These are phyloP conservation scores for Verticillium tricorpus DNA, from an alignment of 2,329 filamentous ascomycete species.

Conservation along the genomic window DNA sequence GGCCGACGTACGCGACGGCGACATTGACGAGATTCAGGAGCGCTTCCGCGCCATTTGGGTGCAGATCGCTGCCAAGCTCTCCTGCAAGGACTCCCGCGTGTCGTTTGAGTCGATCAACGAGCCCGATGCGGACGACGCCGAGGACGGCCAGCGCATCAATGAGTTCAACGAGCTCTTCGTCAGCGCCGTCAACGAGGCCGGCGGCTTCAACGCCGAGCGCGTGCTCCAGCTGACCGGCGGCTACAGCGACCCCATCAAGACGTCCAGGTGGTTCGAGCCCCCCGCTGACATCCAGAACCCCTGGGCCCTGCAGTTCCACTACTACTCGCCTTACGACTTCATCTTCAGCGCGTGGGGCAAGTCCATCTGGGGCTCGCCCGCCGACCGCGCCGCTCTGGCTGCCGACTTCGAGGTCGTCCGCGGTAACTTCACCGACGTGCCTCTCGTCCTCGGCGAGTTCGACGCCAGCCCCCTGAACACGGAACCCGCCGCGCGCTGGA, in stretches of 20 bases:
- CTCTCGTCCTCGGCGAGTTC: conserved; percentile 52
- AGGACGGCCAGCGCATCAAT: conserved; percentile 46
- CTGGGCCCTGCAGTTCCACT: conserved; percentile 58
- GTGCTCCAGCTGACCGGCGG: conserved; percentile 50
- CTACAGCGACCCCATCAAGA: conserved; percentile 45
- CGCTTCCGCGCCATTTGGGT: conserved; percentile 52
- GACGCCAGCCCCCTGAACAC: conserved; percentile 43
- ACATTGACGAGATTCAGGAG: conserved; percentile 49
- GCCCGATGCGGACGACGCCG: conserved; percentile 45
- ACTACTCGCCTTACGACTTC: conserved; percentile 53
- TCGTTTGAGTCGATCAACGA: conserved; percentile 59
- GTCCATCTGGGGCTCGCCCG: conserved; percentile 53
- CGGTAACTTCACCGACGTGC: conserved; percentile 49
- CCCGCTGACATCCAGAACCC: conserved; percentile 47
- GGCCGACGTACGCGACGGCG: conserved; percentile 46
- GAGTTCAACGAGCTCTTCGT: conserved; percentile 54
- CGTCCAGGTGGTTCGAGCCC: conserved; percentile 47
- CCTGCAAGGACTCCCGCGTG: conserved; percentile 47
- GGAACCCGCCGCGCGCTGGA: conserved; percentile 53
- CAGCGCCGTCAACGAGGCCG: conserved; percentile 45
- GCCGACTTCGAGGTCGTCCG: conserved; percentile 46
- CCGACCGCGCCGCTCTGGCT: conserved; percentile 44
- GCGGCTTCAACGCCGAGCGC: conserved; percentile 49
- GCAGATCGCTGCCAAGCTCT: conserved; percentile 50
- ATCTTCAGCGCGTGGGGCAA: conserved; percentile 50